Conservation (phyloP, 108 stramenopile species). For the Parietichytrium sp. region DNA sequence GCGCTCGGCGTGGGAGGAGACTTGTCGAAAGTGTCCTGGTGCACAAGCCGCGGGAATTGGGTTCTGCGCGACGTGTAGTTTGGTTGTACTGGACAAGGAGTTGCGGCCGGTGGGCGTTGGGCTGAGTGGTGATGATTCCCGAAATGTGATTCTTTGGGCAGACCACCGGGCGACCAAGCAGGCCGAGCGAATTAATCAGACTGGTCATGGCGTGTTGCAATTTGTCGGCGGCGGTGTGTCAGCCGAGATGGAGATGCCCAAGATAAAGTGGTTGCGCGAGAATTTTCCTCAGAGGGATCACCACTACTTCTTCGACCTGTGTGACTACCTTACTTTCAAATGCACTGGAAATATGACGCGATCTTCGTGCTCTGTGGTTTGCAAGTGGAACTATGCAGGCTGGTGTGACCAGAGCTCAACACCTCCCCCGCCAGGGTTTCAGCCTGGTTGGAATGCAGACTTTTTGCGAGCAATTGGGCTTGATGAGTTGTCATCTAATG, state of each 20-base stretch:
- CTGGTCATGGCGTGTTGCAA: background rate
- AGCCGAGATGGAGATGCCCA: constrained; percentile 45
- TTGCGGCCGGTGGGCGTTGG: constrained; percentile 17
- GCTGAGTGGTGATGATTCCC: background rate
- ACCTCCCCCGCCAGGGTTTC: background rate
- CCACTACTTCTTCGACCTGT: constrained; percentile 5
- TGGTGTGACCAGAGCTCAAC: background rate
- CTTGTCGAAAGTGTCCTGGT: too few species aligned
- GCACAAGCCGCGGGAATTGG: background rate
- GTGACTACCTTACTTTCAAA: constrained; percentile 38
- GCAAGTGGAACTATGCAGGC: constrained; percentile 42
- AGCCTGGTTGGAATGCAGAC: constrained; percentile 2
- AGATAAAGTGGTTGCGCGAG: constrained; percentile 34
- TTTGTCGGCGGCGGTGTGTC: constrained; percentile 40
- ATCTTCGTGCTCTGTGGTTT: constrained; percentile 32
- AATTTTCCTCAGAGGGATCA: background rate
- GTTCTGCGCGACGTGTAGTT: constrained; percentile 43
- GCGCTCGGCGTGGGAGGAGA: background rate
- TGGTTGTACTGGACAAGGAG: constrained; percentile 38
- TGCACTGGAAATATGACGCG: constrained; percentile 7
- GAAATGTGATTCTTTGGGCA: constrained; percentile 43
- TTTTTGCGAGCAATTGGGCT: constrained; percentile 16
- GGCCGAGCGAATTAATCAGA: constrained; percentile 31
- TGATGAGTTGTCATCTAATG: background rate
- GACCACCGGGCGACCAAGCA: constrained; percentile 41